phyloP scores from a whole-genome alignment of 768 basidiomycete genomes.

The Serendipita sp. region DNA sequence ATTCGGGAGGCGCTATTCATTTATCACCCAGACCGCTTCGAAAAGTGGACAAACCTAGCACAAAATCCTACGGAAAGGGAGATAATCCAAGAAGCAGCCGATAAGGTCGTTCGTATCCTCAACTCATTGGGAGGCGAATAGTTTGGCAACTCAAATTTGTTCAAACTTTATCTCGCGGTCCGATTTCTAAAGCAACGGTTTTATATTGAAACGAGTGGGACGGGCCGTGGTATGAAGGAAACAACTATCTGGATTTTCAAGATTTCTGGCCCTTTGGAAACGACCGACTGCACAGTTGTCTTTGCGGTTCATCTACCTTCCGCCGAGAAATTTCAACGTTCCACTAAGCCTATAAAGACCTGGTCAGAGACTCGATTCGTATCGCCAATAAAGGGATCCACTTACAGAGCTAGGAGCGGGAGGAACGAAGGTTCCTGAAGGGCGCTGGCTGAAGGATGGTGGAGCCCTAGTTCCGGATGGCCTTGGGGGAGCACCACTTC shows the following conservation, averaged over 20 bases:
- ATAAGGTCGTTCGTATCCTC: neutral
- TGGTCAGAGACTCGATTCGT: too few relatives aligned
- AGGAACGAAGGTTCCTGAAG: neutral
- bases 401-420: neutral
- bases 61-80: neutral
- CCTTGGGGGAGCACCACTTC: neutral
- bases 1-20: neutral
- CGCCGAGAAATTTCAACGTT: too few relatives aligned
- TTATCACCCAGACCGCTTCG: conserved; percentile 2
- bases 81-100: neutral
- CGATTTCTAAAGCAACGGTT: neutral
- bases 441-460: neutral
- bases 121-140: neutral
- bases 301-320: too few relatives aligned
- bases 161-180: neutral
- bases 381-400: too few relatives aligned
- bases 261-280: neutral
- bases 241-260: neutral
- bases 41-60: neutral
- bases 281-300: too few relatives aligned
- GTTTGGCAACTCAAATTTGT: neutral
- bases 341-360: too few relatives aligned
- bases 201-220: neutral
- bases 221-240: neutral
- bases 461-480: neutral